Base-by-base conservation (phyloP, 75 land plant species). In the Gnetum montanum region DNA sequence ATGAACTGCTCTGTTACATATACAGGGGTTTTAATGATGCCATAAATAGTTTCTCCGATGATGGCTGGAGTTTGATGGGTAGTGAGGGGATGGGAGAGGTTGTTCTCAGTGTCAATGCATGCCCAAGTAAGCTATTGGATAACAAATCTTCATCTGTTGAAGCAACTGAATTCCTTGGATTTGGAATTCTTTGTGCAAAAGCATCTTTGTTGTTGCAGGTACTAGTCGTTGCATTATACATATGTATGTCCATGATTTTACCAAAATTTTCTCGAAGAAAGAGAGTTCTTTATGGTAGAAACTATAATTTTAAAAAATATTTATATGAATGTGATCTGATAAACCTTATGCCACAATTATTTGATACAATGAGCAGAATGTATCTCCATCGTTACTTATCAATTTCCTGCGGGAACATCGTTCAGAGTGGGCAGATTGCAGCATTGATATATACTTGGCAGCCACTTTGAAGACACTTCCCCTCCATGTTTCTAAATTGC, bases 361-460 rank as follows among this genome's bases (percentile, higher is more conserved):
- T 41, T 41, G 43, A 41, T 41, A 41, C 13, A 41, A 11, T 41
- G 43, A 41, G 61, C 54, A 89, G 91, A 77, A 80, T 77, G 91
- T 86, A 3, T 91, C 96, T 15, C 96, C 91, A 54, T 84, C 96
- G 44, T 59, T 85, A 48, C 74, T 90, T 66, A 78, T 90, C 16
- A 78, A 82, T 0, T 90, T 86, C 49, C 58, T 90, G 47, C 68
- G 96, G 47, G 96, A 90, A 62, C 91, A 90, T 29, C 79, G 87
- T 2, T 86, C 91, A 29, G 88, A 90, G 43, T 90, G 96, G 96
- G 91, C 84, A 22, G 88, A 90, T 51, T 75, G 57, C 41, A 69
- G 67, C 15, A 63, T 83, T 45, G 87, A 81, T 61, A 77, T 79
- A 8, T 83, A 88, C 59, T 79, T 83, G 58, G 88, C 88, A 31